Conservation (phyloP, 352 stramenopile genomes). For the Globisporangium heterothallicum region DNA sequence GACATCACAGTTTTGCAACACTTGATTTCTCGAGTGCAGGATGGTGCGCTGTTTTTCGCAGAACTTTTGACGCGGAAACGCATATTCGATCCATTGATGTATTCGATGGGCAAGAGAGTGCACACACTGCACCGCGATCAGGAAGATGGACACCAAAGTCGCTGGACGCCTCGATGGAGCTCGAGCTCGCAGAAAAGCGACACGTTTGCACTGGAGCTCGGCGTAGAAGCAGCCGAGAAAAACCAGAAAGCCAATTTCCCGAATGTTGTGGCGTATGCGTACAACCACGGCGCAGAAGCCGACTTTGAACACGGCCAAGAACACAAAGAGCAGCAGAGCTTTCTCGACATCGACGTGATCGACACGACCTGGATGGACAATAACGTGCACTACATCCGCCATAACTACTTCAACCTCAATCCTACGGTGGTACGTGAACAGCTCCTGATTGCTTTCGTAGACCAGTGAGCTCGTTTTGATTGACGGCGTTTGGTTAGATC, state of each 20-base stretch:
- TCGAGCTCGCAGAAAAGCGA: slow-evolving; percentile 19
- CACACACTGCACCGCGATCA: slow-evolving; percentile 42
- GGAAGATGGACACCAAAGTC: slow-evolving; percentile 2
- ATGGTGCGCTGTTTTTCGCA: slow-evolving; percentile 71
- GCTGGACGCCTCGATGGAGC: slow-evolving; percentile 12
- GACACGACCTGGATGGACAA: slow-evolving; percentile 86
- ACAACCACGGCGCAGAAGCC: slow-evolving; percentile 27
- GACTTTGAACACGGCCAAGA: slow-evolving; percentile 2
- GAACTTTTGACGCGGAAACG: slow-evolving; percentile 46
- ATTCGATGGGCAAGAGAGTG: slow-evolving; percentile 47
- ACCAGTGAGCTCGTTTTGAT: slow-evolving; percentile 3
- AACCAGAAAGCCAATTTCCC: slow-evolving; percentile 52
- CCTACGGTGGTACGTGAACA: slow-evolving; percentile 51
- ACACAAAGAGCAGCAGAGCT: slow-evolving; percentile 25
- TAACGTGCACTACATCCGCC: slow-evolving; percentile 77
- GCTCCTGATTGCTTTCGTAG: not conserved
- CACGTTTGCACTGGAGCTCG: slow-evolving; percentile 18
- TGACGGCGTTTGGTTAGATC: slow-evolving; percentile 12
- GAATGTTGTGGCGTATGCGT: slow-evolving; percentile 49
- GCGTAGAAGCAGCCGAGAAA: slow-evolving; percentile 40
- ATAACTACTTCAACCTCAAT: slow-evolving; percentile 88
- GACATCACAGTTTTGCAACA: not conserved
- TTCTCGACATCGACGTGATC: slow-evolving; percentile 83
- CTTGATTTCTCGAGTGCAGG: slow-evolving; percentile 8
- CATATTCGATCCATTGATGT: slow-evolving; percentile 33